These are phyloP conservation scores for Diaporthe citrichinensis DNA, from an alignment of 2,329 filamentous ascomycete genomes.

Conservation along the genomic window DNA sequence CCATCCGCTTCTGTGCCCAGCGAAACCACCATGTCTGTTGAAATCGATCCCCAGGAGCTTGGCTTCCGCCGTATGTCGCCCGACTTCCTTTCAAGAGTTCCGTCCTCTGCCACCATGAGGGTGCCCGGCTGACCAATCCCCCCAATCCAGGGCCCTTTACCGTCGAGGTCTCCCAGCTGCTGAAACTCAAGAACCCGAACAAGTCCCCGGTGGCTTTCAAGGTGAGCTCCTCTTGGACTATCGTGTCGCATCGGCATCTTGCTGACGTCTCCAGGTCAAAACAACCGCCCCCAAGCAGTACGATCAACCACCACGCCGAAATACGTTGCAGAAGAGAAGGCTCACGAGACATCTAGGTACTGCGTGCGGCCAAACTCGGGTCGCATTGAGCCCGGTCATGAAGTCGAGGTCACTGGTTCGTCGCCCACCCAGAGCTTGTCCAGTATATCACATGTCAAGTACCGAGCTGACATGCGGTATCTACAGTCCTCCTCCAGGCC, in stretches of 20 bases:
- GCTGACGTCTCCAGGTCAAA: conserved; percentile 80
- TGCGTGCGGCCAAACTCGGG: conserved; percentile 98
- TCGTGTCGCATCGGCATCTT: conserved; percentile 19
- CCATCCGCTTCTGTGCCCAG: conserved; percentile 24
- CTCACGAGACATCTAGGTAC: conserved; percentile 74
- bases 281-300: conserved; percentile 99
- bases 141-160: conserved; percentile 72
- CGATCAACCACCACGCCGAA: conserved; percentile 53
- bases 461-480: conserved; percentile 43
- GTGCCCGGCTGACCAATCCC: conserved; percentile 43
- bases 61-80: conserved; percentile 86
- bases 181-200: conserved; percentile 77
- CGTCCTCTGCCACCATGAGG: not conserved
- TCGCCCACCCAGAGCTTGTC: not conserved
- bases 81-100: not conserved
- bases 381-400: conserved; percentile 89
- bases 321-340: conserved; percentile 41
- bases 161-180: conserved; percentile 73
- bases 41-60: conserved; percentile 92
- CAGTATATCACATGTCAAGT: conserved; percentile 25
- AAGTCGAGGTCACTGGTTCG: conserved; percentile 92
- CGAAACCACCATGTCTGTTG: conserved; percentile 84
- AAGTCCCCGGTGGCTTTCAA: conserved; percentile 77
- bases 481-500: conserved; percentile 89
- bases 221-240: conserved; percentile 59